A percentile compares a stretch with the other conserved stretches of the same genome.
phyloP scores from a whole-genome alignment of 106 monocot species.

The Acorus gramineus region DNA sequence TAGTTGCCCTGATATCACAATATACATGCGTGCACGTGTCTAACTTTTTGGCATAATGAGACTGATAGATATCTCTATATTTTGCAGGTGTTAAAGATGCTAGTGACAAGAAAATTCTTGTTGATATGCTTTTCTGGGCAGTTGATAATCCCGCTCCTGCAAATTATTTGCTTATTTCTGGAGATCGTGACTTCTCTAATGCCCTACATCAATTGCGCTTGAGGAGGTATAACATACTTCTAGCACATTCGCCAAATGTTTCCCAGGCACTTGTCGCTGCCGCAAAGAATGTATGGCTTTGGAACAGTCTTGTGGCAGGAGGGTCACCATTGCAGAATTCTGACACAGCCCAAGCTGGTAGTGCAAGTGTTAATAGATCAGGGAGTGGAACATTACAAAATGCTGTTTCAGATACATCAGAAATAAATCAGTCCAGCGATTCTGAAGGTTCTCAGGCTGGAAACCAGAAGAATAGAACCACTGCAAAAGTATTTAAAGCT shows the following conservation, averaged over 20 bases:
- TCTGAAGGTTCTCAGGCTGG: constrained; percentile 1
- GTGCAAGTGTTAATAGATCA: constrained; percentile 7
- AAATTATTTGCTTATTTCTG: constrained; percentile 64
- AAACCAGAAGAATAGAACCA: constrained; percentile 33
- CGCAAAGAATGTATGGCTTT: constrained; percentile 49
- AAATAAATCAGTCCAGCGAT: constrained; percentile 13
- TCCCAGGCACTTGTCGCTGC: constrained; percentile 54
- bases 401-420: constrained; percentile 3
- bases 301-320: constrained; percentile 42
- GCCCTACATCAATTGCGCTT: constrained; percentile 56
- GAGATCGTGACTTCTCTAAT: constrained; percentile 68
- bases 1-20: too few relatives aligned
- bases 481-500: constrained; percentile 22
- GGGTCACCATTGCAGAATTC: constrained; percentile 22
- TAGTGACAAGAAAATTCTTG: constrained; percentile 79
- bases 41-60: neutral
- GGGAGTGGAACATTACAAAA: constrained; percentile 1
- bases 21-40: too few relatives aligned
- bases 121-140: constrained; percentile 87
- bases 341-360: constrained; percentile 10
- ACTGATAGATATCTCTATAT: constrained; percentile 1
- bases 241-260: constrained; percentile 49
- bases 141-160: constrained; percentile 78
- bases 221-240: constrained; percentile 60
- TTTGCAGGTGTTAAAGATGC: constrained; percentile 78